Percentiles rank a stretch among this genome's conserved stretches.
phyloP scores from a whole-genome alignment of 1,139 yeast genomes.

The Meyerozyma sp. region DNA sequence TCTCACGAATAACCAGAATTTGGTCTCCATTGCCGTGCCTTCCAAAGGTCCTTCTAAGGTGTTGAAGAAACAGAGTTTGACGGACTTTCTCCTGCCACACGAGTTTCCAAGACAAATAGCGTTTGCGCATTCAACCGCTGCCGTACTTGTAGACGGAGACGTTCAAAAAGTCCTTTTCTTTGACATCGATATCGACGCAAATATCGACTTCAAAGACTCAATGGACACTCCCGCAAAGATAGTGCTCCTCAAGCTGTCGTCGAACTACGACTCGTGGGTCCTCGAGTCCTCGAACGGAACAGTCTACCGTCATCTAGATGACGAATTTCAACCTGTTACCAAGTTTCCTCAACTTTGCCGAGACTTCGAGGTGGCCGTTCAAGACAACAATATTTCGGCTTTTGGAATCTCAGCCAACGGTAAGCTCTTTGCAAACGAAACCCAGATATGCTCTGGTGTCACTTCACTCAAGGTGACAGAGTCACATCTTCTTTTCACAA shows the following conservation, averaged over 20 bases:
- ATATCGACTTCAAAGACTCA: slow-evolving; percentile 29
- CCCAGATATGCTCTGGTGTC: slow-evolving; percentile 66
- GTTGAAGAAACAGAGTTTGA: neutral
- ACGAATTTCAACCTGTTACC: slow-evolving; percentile 26
- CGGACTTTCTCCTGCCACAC: slow-evolving; percentile 17
- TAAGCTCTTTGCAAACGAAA: slow-evolving; percentile 60
- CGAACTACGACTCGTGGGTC: slow-evolving; percentile 49
- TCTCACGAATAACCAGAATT: slow-evolving; percentile 36
- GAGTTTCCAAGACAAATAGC: slow-evolving; percentile 62
- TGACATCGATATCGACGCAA: slow-evolving; percentile 15
- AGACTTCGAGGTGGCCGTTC: slow-evolving; percentile 48
- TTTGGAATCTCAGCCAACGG: slow-evolving; percentile 76
- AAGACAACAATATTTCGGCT: slow-evolving; percentile 28
- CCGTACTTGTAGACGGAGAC: slow-evolving; percentile 51
- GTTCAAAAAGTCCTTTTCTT: slow-evolving; percentile 48
- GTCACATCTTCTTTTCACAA: slow-evolving; percentile 72
- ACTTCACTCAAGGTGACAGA: slow-evolving; percentile 79
- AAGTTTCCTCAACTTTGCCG: slow-evolving; percentile 68
- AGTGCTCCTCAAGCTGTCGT: slow-evolving; percentile 51
- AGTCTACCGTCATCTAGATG: slow-evolving; percentile 36
- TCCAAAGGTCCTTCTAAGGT: neutral
- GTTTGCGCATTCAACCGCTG: slow-evolving; percentile 49
- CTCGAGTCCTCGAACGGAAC: slow-evolving; percentile 64
- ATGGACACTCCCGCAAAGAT: slow-evolving; percentile 45
- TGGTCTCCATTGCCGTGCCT: slow-evolving; percentile 5